Evolutionary conservation across 805 yeast genomes (phyloP), one percentile per base, ranked within the genome.

Genomic region (Maudiozyma bulderi): DNA sequence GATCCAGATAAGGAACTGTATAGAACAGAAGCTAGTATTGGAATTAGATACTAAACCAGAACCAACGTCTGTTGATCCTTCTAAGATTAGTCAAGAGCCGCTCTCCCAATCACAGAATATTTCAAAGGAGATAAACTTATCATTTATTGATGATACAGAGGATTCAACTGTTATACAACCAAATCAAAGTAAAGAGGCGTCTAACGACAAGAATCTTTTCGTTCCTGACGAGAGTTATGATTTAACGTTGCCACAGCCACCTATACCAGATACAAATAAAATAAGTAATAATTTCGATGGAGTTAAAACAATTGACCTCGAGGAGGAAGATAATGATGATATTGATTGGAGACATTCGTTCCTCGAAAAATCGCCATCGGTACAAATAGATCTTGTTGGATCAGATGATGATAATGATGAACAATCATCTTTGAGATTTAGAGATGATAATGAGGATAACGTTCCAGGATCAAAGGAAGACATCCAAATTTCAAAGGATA

Each of bases 401-500:
- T 28, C 15, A 7, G 33, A 28, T n/a, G 43, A 13, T 2, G 33
- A 30, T 4, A 26, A 7, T 9, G 15, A 13, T 3, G 5, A 13
- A 26, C 33, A 40, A 26, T 28, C 30, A 5, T 39, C 42, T 3
- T n/a, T 35, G 8, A 13, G 14, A 35, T 35, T 20, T 20, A 4
- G 26, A 20, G 37, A 39, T 28, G n/a, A 54, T 30, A 44, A 48
- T 42, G 51, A 45, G 30, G 41, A 45, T 30, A 49, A 50, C 7
- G 9, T 37, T 3, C 31, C 42, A 3, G 13, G 13, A 31, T 31
- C n/a, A 2, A 41, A 56, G 32, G 64, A 58, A 33, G 64, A 58
- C 44, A 29, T 58, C 15, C 53, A 52, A 14, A 43, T 57, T 14
- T 48, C 59, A 2, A 53, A 48, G 15, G 52, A 55, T 47, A 38